Conservation (phyloP, 148 eudicot genomes). For the Vaccinium darrowii region DNA sequence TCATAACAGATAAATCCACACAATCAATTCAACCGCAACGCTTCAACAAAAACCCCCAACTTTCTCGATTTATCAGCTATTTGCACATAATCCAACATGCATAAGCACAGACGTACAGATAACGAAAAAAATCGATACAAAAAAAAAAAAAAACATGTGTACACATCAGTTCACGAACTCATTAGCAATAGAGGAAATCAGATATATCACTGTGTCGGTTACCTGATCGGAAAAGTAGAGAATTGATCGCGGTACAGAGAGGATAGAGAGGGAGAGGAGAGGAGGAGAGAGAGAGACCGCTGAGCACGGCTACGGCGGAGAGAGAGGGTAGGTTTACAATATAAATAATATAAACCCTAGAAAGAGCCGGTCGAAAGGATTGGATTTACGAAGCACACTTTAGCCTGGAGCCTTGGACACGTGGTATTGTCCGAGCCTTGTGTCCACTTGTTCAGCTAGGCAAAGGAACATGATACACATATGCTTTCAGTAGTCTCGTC, state of each 20-base stretch:
- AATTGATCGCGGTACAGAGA: background rate
- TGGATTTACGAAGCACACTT: background rate
- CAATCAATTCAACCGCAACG: background rate
- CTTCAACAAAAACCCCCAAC: background rate
- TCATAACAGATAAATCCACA: background rate
- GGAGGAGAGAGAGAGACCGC: background rate
- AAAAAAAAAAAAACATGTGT: background rate
- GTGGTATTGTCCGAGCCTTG: slow-evolving; percentile 7
- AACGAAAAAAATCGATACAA: background rate
- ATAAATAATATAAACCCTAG: slow-evolving; percentile 9
- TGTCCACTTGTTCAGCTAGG: background rate
- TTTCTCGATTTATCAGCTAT: background rate
- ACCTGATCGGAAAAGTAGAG: slow-evolving; percentile 18
- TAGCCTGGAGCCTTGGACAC: background rate
- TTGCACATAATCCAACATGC: background rate
- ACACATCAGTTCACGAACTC: background rate
- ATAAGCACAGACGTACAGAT: background rate
- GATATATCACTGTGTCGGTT: background rate
- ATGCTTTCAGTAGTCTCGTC: background rate
- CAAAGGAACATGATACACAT: background rate
- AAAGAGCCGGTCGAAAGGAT: background rate
- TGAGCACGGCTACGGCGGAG: background rate
- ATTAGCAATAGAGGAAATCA: background rate
- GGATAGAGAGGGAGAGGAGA: background rate
- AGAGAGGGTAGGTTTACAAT: background rate